Evolutionary conservation across 352 stramenopile genomes (phyloP).

Genomic region (Phytopythium ostracodes): DNA sequence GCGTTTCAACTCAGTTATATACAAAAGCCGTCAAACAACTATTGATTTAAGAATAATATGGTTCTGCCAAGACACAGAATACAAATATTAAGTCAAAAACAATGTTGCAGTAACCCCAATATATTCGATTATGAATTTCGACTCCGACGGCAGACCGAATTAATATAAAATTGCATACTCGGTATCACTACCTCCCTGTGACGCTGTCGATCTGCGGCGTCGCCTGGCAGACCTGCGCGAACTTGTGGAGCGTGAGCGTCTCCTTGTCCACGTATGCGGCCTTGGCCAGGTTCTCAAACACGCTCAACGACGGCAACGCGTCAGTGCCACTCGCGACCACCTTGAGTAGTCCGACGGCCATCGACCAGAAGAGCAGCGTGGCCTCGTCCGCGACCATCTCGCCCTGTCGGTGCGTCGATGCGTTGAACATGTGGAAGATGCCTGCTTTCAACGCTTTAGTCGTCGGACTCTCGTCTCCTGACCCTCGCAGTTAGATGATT

Average conservation of each 20-base stretch:
- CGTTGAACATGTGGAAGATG: constrained; percentile 31
- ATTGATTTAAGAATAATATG: too few relatives aligned
- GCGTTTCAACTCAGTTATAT: too few relatives aligned
- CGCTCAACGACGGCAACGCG: constrained; percentile 4
- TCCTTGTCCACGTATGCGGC: constrained; percentile 22
- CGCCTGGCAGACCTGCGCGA: constrained; percentile 12
- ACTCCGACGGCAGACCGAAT: too few relatives aligned
- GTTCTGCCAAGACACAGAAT: too few relatives aligned
- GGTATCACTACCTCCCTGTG: too few relatives aligned
- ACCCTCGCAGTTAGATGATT: neutral
- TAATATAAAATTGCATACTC: too few relatives aligned
- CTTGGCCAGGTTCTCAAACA: constrained; percentile 29
- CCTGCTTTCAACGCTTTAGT: constrained; percentile 4
- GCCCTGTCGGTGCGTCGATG: constrained; percentile 21
- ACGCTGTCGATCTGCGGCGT: constrained; percentile 14
- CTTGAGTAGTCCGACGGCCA: constrained; percentile 12
- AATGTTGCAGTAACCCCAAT: too few relatives aligned
- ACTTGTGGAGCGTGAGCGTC: constrained; percentile 16
- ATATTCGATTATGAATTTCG: too few relatives aligned
- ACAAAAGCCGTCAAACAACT: too few relatives aligned
- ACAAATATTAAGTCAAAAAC: too few relatives aligned
- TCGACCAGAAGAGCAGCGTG: constrained; percentile 24
- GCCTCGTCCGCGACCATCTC: constrained; percentile 27
- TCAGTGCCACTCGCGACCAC: neutral
- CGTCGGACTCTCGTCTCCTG: neutral